Conservation (phyloP, 352 stramenopile species). For the Phytophthora pistaciae region DNA sequence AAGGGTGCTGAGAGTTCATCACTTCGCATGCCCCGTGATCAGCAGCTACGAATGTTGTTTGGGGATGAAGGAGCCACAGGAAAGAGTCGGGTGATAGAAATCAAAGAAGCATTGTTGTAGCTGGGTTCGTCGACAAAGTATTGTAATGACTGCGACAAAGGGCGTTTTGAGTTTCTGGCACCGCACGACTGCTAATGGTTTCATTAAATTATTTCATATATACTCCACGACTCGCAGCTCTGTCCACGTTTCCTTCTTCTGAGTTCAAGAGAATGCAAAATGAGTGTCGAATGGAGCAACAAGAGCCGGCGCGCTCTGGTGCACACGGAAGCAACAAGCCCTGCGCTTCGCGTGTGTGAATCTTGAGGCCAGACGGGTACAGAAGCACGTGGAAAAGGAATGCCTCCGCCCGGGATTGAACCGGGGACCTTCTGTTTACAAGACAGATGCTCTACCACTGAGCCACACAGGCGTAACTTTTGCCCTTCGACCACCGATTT, state of each 20-base stretch:
- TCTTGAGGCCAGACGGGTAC: neutral
- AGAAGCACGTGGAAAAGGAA: conserved; percentile 2
- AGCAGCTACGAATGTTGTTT: neutral
- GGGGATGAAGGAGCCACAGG: neutral
- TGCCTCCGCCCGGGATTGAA: conserved; percentile 46
- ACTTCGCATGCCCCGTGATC: neutral
- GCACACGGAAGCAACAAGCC: neutral
- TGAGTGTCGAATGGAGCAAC: neutral
- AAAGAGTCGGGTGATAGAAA: neutral
- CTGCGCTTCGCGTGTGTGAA: neutral
- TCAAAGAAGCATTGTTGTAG: neutral
- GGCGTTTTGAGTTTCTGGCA: too few species aligned
- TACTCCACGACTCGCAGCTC: too few species aligned
- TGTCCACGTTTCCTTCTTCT: too few species aligned
- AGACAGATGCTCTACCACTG: conserved; percentile 50
- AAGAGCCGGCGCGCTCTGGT: neutral
- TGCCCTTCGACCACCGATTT: neutral
- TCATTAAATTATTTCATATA: too few species aligned
- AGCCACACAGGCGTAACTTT: conserved; percentile 38
- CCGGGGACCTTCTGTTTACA: conserved; percentile 50
- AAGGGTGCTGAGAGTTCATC: neutral
- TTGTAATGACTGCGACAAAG: neutral
- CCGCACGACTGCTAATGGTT: too few species aligned
- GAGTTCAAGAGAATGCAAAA: neutral
- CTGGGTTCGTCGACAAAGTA: neutral